Evolutionary conservation across 2,329 filamentous ascomycete genomes (phyloP).

Genomic region (Fusarium pseudocircinatum): DNA sequence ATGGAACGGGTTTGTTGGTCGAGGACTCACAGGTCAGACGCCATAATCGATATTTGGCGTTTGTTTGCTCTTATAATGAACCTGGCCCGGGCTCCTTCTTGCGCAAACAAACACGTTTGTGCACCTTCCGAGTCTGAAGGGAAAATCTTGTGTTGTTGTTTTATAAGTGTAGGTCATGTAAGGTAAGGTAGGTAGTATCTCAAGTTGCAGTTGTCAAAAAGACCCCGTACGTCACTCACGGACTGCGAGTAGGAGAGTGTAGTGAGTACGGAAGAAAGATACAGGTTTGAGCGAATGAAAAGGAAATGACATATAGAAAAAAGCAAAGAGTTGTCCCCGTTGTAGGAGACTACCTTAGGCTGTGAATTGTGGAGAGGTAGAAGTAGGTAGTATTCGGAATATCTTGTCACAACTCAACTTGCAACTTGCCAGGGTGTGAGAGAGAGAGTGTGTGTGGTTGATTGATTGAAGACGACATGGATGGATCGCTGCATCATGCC

Average conservation of each 20-base stretch:
- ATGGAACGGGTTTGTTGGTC: neutral
- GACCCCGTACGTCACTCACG: neutral
- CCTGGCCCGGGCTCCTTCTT: conserved; percentile 1
- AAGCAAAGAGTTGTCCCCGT: neutral
- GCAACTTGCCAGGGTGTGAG: neutral
- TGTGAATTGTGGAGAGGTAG: conserved; percentile 11
- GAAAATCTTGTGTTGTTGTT: neutral
- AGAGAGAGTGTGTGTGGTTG: neutral
- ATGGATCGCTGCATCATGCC: neutral
- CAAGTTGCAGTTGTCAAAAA: neutral
- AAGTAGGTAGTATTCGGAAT: neutral
- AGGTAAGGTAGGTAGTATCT: neutral
- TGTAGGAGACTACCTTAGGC: neutral
- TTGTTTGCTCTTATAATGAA: conserved; percentile 23
- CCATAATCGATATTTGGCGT: conserved; percentile 14
- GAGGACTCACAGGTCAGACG: conserved; percentile 21
- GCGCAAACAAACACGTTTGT: conserved; percentile 18
- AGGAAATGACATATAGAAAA: neutral
- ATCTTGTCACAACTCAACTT: neutral
- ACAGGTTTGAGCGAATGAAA: neutral
- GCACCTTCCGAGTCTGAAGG: neutral
- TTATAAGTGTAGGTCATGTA: neutral
- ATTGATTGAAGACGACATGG: neutral
- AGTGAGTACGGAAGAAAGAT: neutral
- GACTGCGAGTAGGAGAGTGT: neutral